Evolutionary conservation across 2,329 filamentous ascomycete species (phyloP), one percentile per base, ranked within the genome.

Genomic region (Taxawa tesnikishii): DNA sequence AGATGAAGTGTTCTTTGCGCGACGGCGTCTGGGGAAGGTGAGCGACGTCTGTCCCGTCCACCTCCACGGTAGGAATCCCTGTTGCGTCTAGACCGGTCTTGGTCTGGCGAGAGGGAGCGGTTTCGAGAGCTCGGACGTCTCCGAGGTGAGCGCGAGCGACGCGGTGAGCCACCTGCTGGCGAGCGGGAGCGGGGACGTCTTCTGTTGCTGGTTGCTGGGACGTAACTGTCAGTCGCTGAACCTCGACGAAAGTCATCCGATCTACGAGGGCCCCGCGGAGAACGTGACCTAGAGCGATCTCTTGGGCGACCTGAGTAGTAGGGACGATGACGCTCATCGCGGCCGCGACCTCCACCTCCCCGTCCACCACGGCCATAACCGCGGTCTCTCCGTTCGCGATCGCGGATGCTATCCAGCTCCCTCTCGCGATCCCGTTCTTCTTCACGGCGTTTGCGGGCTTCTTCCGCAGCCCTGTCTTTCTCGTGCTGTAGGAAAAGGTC

Each of bases 391-490:
- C 60, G 60, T 33, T 82, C 77, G 36, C 70, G 68, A 36, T 80
- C 75, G 49, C 82, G 73, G 33, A 83, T 62, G 25, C 68, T 67
- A 41, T 79, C 70, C 26, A 83, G 48, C 32, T 84, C 78, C 39
- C 75, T 74, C 38, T 90, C 82, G 36, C 81, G 75, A 30, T 73
- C 67, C 44, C 76, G 70, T 37, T 81, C 70, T 34, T 79, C 73
- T 48, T 88, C 80, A 41, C 78, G 75, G 45, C 77, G 73, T 33
- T 70, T 70, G 33, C 79, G 76, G 16, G 75, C 72, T 49, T 82
- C 76, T 50, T 90, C 82, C 16, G 81, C 81, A 26, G 78, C 79
- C 53, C 78, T 81, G 44, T 90, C 84, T 21, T 83, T 80, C 50
- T 92, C 79, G 31, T 84, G 74, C 84, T 87, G 43, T 28, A 17